Conservation (phyloP, 768 basidiomycete species). For the Psilocybe tampanensis region DNA sequence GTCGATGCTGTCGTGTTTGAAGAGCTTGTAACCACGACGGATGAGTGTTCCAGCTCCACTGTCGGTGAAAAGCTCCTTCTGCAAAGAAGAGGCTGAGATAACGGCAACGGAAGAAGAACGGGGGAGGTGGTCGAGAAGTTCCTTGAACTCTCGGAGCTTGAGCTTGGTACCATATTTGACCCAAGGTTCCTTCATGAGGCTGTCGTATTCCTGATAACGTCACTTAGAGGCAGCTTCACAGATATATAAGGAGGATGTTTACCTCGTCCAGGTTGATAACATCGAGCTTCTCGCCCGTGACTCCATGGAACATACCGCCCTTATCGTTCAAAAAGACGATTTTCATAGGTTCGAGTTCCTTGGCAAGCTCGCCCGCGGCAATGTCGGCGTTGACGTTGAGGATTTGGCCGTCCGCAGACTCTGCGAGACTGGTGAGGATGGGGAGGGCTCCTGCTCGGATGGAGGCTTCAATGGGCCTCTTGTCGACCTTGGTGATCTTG, state of each 20-base stretch:
- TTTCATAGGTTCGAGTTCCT: conserved; percentile 97
- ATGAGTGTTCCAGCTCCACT: conserved; percentile 97
- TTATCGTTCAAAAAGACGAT: conserved; percentile 99
- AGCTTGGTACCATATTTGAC: conserved; percentile 99
- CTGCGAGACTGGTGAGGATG: conserved; percentile 93
- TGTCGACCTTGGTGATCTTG: conserved; percentile 93
- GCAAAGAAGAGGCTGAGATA: conserved; percentile 89
- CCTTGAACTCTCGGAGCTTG: conserved; percentile 99
- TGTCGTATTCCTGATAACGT: conserved; percentile 80
- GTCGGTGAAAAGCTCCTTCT: conserved; percentile 99
- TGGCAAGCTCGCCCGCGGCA: conserved; percentile 96
- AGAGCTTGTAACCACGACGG: conserved; percentile 96
- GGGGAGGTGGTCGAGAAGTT: conserved; percentile 95
- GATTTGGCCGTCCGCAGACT: conserved; percentile 96
- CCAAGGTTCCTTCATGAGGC: conserved; percentile 97
- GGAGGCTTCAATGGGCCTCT: conserved; percentile 94
- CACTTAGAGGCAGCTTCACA: not conserved
- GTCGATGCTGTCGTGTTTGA: conserved; percentile 83
- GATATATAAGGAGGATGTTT: conserved; percentile 13
- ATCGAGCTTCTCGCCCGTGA: conserved; percentile 94
- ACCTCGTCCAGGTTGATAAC: conserved; percentile 98
- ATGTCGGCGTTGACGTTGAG: conserved; percentile 99
- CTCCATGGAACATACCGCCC: conserved; percentile 96
- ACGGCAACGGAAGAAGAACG: conserved; percentile 98
- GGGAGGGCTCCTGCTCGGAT: conserved; percentile 96